phyloP scores from a whole-genome alignment of 2,329 filamentous ascomycete genomes.

The Didymella glomerata region DNA sequence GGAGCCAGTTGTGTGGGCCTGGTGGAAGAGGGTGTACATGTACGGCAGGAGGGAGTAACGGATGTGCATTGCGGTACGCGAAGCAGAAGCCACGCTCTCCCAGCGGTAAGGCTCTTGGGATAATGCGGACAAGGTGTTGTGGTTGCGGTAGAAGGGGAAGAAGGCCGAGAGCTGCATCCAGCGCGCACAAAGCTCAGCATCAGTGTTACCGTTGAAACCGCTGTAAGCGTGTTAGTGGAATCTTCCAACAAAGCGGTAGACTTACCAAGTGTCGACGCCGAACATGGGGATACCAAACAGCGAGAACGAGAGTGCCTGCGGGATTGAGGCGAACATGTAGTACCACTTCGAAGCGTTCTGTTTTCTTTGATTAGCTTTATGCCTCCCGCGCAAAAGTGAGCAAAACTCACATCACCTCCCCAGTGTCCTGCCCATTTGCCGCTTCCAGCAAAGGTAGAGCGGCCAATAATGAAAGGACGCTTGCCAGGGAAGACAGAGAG shows the following conservation, averaged over 20 bases:
- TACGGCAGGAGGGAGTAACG: slow-evolving; percentile 77
- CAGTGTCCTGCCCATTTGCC: slow-evolving; percentile 82
- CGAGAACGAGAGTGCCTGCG: slow-evolving; percentile 77
- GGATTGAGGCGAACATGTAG: slow-evolving; percentile 79
- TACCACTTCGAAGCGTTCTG: slow-evolving; percentile 75
- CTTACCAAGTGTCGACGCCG: slow-evolving; percentile 63
- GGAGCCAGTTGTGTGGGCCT: slow-evolving; percentile 69
- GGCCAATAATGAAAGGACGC: slow-evolving; percentile 84
- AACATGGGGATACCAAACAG: slow-evolving; percentile 82
- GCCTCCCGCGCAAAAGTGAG: too few relatives aligned
- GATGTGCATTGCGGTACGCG: slow-evolving; percentile 72
- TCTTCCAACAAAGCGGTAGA: not conserved
- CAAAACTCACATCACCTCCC: slow-evolving; percentile 77
- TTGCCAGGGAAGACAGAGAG: slow-evolving; percentile 69
- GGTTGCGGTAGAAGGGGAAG: slow-evolving; percentile 81
- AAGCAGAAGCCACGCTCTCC: slow-evolving; percentile 70
- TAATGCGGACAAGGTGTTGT: slow-evolving; percentile 69
- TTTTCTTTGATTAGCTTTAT: too few relatives aligned
- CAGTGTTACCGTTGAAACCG: slow-evolving; percentile 73
- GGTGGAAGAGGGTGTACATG: slow-evolving; percentile 76
- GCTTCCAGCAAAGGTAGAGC: slow-evolving; percentile 80
- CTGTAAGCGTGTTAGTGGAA: slow-evolving; percentile 9
- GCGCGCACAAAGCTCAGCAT: slow-evolving; percentile 74
- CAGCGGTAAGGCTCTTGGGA: slow-evolving; percentile 77
- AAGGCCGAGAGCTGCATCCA: slow-evolving; percentile 79